Percentiles rank a stretch among this genome's conserved stretches.
These are phyloP conservation scores for Aspergillus neotritici DNA, from an alignment of 2,329 filamentous ascomycete genomes.

Conservation along the genomic window DNA sequence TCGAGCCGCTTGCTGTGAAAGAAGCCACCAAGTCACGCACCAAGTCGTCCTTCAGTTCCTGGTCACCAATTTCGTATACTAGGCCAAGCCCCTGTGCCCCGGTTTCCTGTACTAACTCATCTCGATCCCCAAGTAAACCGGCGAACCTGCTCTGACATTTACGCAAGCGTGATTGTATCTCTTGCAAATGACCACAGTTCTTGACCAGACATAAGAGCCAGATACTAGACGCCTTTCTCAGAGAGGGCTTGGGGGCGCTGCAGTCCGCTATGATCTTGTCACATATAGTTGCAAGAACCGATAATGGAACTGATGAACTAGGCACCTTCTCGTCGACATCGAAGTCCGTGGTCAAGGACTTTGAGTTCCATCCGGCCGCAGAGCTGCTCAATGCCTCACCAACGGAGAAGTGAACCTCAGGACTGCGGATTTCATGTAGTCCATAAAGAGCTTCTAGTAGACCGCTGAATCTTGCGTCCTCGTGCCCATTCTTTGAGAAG, in stretches of 20 bases:
- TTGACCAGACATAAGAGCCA: constrained; percentile 92
- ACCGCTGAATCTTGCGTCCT: constrained; percentile 33
- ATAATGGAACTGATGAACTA: constrained; percentile 31
- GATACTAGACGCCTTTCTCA: constrained; percentile 88
- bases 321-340: constrained; percentile 61
- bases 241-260: constrained; percentile 76
- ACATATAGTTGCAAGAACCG: constrained; percentile 52
- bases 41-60: constrained; percentile 70
- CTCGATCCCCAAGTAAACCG: constrained; percentile 75
- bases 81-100: constrained; percentile 85
- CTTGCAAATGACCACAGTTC: constrained; percentile 72
- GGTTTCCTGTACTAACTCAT: constrained; percentile 93
- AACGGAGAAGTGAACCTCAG: constrained; percentile 83
- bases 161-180: constrained; percentile 68
- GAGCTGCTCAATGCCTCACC: constrained; percentile 81
- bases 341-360: constrained; percentile 66
- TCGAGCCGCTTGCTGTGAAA: constrained; percentile 64
- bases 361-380: constrained; percentile 75
- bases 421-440: constrained; percentile 76
- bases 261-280: constrained; percentile 72
- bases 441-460: constrained; percentile 66
- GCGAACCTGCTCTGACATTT: constrained; percentile 85
- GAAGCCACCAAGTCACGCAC: constrained; percentile 82
- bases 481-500: constrained; percentile 32
- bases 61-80: constrained; percentile 88